Percentiles rank a stretch among this genome's conserved stretches.
Conservation (phyloP, 257 asterid species). For the Schizonepeta tenuifolia region DNA sequence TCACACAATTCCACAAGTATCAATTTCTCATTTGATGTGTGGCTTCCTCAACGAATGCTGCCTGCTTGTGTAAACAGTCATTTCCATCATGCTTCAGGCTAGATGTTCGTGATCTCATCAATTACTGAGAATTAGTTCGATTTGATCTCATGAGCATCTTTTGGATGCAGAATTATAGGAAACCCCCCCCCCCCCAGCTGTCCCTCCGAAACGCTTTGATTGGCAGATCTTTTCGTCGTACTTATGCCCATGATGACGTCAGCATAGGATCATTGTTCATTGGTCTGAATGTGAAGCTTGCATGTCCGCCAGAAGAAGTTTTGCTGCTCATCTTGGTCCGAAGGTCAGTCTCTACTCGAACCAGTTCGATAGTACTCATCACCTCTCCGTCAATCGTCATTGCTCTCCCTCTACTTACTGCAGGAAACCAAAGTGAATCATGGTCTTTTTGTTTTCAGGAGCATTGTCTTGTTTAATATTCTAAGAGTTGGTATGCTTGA, state of each 20-base stretch:
- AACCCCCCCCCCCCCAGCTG: slow-evolving; percentile 29
- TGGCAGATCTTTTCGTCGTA: slow-evolving; percentile 68
- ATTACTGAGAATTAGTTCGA: slow-evolving; percentile 63
- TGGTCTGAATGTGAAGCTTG: slow-evolving; percentile 77
- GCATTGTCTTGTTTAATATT: slow-evolving; percentile 46
- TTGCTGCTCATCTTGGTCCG: slow-evolving; percentile 93
- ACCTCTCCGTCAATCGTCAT: too few species aligned
- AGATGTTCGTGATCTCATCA: slow-evolving; percentile 75
- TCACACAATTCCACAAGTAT: not conserved
- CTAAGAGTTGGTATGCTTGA: slow-evolving; percentile 19
- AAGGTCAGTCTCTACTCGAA: slow-evolving; percentile 57
- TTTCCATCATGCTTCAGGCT: slow-evolving; percentile 95
- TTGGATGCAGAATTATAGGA: slow-evolving; percentile 22
- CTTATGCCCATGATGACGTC: slow-evolving; percentile 88
- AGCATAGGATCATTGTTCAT: slow-evolving; percentile 95
- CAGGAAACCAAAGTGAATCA: slow-evolving; percentile 12
- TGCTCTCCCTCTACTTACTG: not conserved
- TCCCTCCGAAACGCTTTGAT: not conserved
- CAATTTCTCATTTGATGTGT: too few species aligned
- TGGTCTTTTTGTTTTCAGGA: slow-evolving; percentile 51
- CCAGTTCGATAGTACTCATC: not conserved
- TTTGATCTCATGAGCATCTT: slow-evolving; percentile 24
- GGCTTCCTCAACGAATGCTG: slow-evolving; percentile 19
- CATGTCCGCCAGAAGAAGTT: slow-evolving; percentile 75
- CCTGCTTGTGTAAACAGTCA: slow-evolving; percentile 61